These are phyloP conservation scores for Candida nemodendra DNA, from an alignment of 805 yeast species.

Conservation along the genomic window DNA sequence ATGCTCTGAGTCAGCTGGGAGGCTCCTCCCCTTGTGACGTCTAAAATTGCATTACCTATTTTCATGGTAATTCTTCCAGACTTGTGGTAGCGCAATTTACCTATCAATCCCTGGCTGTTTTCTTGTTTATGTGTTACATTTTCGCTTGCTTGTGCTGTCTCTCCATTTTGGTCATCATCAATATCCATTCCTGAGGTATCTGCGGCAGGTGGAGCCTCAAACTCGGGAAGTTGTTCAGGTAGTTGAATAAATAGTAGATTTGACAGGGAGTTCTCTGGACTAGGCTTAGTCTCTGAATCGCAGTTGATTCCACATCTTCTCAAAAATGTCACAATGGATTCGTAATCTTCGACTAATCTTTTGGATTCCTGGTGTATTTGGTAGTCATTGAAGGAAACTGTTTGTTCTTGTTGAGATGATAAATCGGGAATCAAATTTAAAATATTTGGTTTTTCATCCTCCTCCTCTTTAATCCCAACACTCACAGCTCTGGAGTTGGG, in stretches of 20 bases:
- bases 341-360: constrained; percentile 39
- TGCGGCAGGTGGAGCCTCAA: constrained; percentile 9
- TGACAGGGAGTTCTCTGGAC: not conserved
- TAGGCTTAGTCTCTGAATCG: constrained; percentile 6
- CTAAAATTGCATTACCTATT: constrained; percentile 68
- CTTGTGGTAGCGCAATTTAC: constrained; percentile 71
- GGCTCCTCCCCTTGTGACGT: constrained; percentile 69
- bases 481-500: constrained; percentile 25
- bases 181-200: constrained; percentile 9
- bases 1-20: constrained; percentile 73
- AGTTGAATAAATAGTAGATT: constrained; percentile 30
- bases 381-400: constrained; percentile 22
- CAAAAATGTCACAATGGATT: constrained; percentile 29
- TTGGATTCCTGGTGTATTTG: constrained; percentile 37
- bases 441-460: constrained; percentile 2
- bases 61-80: constrained; percentile 80
- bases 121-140: too few relatives aligned
- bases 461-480: constrained; percentile 19
- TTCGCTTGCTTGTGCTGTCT: not conserved
- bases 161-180: constrained; percentile 1
- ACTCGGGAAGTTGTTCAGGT: constrained; percentile 29
- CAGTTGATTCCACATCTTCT: constrained; percentile 12
- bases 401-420: constrained; percentile 7
- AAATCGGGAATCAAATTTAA: constrained; percentile 14
- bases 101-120: constrained; percentile 81